phyloP scores from a whole-genome alignment of 2,329 filamentous ascomycete species.

The Trichoderma sp. region DNA sequence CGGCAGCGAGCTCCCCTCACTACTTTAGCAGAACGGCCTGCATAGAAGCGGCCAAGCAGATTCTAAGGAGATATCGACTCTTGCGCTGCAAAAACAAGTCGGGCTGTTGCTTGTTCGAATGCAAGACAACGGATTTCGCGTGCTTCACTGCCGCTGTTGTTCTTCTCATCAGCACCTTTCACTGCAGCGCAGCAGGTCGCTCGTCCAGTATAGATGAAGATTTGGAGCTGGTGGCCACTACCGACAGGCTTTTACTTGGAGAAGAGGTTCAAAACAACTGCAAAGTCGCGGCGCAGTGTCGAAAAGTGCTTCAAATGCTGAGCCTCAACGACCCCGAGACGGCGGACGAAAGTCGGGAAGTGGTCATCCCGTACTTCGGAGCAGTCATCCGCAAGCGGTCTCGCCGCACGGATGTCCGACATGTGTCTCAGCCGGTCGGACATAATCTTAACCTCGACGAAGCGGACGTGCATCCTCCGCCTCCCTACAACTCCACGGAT shows the following conservation, averaged over 20 bases:
- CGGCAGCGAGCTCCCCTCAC: conserved; percentile 35
- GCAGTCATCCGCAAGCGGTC: conserved; percentile 20
- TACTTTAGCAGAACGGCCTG: conserved; percentile 30
- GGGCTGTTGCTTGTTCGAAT: conserved; percentile 39
- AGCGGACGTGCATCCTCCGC: not conserved
- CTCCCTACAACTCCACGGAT: not conserved
- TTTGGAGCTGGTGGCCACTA: conserved; percentile 1
- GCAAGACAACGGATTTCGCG: conserved; percentile 45
- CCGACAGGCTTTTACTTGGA: conserved; percentile 12
- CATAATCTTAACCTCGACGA: not conserved
- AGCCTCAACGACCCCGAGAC: not conserved
- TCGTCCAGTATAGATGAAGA: conserved; percentile 10
- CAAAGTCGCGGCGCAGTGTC: conserved; percentile 23
- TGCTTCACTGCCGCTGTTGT: conserved; percentile 44
- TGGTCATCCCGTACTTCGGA: conserved; percentile 19
- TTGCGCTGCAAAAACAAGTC: conserved; percentile 31
- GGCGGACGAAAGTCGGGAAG: conserved; percentile 5
- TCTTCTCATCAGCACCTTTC: conserved; percentile 36
- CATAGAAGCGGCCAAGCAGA: conserved; percentile 18
- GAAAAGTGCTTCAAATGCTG: conserved; percentile 17
- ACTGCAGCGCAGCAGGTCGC: not conserved
- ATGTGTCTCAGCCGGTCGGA: not conserved
- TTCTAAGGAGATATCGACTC: conserved; percentile 29
- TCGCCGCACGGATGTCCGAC: not conserved
- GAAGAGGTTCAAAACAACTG: conserved; percentile 15